Evolutionary conservation across 495 filamentous ascomycete species (phyloP), one percentile per base, ranked within the genome.

Genomic region (Hypoxylon fragiforme): DNA sequence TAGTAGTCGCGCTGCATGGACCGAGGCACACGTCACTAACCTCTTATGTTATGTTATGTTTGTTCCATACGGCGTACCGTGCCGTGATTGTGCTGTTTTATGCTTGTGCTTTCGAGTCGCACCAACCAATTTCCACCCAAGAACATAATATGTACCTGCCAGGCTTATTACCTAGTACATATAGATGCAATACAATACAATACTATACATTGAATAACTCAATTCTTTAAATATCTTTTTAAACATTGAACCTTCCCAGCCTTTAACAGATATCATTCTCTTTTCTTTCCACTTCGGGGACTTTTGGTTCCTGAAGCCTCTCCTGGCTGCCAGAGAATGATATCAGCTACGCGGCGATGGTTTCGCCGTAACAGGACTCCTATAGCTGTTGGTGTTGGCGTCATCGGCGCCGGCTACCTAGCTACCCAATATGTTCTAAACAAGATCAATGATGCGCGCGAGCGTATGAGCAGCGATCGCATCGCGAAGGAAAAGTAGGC

Each of bases 401-500:
- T 96, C 44, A 71, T 95, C 57, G 92, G 92, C 44, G 91, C 85
- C 58, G 91, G 91, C 58, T 98, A 98, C 73, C 73, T 97, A 50
- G 92, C 89, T 20, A 90, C 87, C 15, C 88, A 95, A 73, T 98
- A 97, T 86, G 84, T 96, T 44, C 57, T 95, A 61, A 82, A 77
- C 50, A 97, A 96, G 81, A 83, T 97, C 53, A 86, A 86, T 24
- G 91, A 98, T 69, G 89, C 92, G 47, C 82, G 90, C 55, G 90
- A 96, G 76, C 91, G 92, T 65, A 92, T 95, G 89, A 94, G 84
- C 68, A 89, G 87, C 71, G 95, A 97, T 61, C 85, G 91, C 48
- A 94, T 97, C 67, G 90, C 95, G 36, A 88, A 88, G 60, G 94
- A 97, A 72, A 97, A 97, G 94, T 97, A 74, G 64, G 85, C 28